phyloP scores from a whole-genome alignment of 257 asterid genomes.

The Salvia hispanica region DNA sequence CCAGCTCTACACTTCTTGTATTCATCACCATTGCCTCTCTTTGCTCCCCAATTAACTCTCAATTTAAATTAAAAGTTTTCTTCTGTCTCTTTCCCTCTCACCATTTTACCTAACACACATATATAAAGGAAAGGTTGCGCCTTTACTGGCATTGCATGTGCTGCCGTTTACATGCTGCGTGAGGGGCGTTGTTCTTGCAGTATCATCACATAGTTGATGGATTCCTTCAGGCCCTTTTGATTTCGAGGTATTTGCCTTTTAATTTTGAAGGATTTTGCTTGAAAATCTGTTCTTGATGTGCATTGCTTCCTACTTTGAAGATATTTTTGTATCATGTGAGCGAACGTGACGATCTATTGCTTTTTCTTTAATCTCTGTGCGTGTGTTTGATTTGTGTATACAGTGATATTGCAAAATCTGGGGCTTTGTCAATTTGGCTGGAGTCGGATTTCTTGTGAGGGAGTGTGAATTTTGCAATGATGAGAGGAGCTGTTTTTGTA shows the following conservation, averaged over 20 bases:
- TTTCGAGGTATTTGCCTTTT: constrained; percentile 31
- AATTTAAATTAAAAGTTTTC: constrained; percentile 18
- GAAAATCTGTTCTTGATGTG: constrained; percentile 7
- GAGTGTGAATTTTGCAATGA: constrained; percentile 32
- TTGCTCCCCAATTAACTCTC: background rate
- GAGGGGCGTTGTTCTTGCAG: constrained; percentile 22
- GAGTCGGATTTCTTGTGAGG: constrained; percentile 4
- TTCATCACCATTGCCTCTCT: constrained; percentile 13
- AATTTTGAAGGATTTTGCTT: background rate
- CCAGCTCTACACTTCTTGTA: constrained; percentile 31
- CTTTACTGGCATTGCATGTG: constrained; percentile 41
- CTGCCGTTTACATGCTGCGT: constrained; percentile 15
- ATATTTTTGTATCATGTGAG: background rate
- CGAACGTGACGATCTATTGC: background rate
- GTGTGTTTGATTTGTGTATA: background rate
- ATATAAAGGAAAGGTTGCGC: constrained; percentile 13
- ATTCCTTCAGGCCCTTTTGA: constrained; percentile 25
- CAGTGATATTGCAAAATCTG: background rate
- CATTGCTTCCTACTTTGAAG: background rate
- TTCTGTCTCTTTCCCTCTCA: constrained; percentile 28
- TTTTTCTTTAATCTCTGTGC: background rate
- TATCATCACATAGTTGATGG: background rate
- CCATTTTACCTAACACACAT: background rate
- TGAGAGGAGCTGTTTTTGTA: constrained; percentile 83
- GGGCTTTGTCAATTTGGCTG: constrained; percentile 15